Evolutionary conservation across 2,329 filamentous ascomycete genomes (phyloP).

Genomic region (Monosporascus sp.): DNA sequence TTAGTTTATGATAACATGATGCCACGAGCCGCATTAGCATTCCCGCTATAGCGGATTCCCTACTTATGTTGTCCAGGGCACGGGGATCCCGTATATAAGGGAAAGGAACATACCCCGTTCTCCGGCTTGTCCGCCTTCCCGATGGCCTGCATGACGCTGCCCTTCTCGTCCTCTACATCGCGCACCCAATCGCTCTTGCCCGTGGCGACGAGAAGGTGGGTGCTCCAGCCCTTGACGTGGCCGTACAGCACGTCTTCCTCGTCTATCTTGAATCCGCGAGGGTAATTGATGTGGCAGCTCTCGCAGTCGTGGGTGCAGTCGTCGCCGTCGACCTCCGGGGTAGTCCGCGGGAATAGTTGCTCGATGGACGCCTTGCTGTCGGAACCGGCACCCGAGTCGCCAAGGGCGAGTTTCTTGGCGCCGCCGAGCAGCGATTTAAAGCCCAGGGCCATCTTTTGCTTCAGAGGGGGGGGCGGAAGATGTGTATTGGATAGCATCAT

Average conservation of each 20-base stretch:
- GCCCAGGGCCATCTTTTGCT: slow-evolving; percentile 34
- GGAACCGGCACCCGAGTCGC: slow-evolving; percentile 12
- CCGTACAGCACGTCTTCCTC: slow-evolving; percentile 77
- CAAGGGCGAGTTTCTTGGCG: slow-evolving; percentile 30
- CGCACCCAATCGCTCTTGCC: slow-evolving; percentile 92
- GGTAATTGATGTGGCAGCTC: slow-evolving; percentile 73
- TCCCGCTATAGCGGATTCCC: too few species aligned
- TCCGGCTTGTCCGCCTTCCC: slow-evolving; percentile 50
- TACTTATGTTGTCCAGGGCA: too few species aligned
- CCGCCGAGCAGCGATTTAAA: slow-evolving; percentile 35
- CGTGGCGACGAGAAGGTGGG: slow-evolving; percentile 89
- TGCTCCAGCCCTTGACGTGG: slow-evolving; percentile 78
- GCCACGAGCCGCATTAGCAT: too few species aligned
- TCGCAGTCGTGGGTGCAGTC: slow-evolving; percentile 86
- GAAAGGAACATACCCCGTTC: slow-evolving; percentile 57
- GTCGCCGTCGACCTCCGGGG: slow-evolving; percentile 75
- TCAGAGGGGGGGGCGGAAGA: slow-evolving; percentile 9
- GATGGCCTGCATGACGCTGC: slow-evolving; percentile 76
- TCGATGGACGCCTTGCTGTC: slow-evolving; percentile 25
- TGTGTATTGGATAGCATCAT: background rate
- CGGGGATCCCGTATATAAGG: too few species aligned
- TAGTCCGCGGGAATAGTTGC: slow-evolving; percentile 67
- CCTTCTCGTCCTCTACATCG: slow-evolving; percentile 82
- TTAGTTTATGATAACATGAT: background rate
- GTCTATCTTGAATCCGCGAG: slow-evolving; percentile 67